These are phyloP conservation scores for Diaporthe citrichinensis DNA, from an alignment of 2,329 filamentous ascomycete genomes.

Conservation along the genomic window DNA sequence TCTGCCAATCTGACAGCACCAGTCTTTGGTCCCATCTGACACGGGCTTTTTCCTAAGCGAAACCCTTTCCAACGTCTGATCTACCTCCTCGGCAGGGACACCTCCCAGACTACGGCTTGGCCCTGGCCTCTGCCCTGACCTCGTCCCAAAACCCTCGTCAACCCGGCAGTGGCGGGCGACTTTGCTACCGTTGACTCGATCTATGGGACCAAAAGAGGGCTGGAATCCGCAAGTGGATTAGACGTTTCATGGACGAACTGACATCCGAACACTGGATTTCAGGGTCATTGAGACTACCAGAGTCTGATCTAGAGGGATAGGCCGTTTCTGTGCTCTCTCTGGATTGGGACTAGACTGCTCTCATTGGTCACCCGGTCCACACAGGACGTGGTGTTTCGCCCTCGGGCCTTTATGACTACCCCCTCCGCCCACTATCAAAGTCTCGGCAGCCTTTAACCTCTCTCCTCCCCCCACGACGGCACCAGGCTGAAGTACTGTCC, in stretches of 20 bases:
- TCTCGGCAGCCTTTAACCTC: conserved; percentile 46
- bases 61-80: conserved; percentile 64
- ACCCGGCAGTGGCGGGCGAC: conserved; percentile 39
- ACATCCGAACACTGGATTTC: conserved; percentile 53
- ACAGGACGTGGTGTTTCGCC: conserved; percentile 26
- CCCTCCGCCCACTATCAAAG: conserved; percentile 47
- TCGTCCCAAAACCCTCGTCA: conserved; percentile 39
- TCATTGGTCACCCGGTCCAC: conserved; percentile 30
- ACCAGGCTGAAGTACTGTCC: conserved; percentile 61
- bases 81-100: conserved; percentile 45
- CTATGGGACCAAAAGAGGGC: conserved; percentile 38
- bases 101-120: conserved; percentile 41
- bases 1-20: conserved; percentile 49
- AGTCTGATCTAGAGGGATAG: conserved; percentile 38
- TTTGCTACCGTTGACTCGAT: conserved; percentile 34
- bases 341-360: conserved; percentile 27
- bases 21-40: conserved; percentile 52
- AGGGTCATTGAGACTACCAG: conserved; percentile 31
- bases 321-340: conserved; percentile 43
- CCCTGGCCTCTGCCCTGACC: conserved; percentile 38
- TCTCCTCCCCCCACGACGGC: conserved; percentile 49
- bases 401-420: conserved; percentile 56
- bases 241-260: conserved; percentile 57
- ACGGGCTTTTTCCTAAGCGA: conserved; percentile 56
- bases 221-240: conserved; percentile 48